phyloP scores from a whole-genome alignment of 2,329 filamentous ascomycete genomes.

The Fusarium decemcellulare region DNA sequence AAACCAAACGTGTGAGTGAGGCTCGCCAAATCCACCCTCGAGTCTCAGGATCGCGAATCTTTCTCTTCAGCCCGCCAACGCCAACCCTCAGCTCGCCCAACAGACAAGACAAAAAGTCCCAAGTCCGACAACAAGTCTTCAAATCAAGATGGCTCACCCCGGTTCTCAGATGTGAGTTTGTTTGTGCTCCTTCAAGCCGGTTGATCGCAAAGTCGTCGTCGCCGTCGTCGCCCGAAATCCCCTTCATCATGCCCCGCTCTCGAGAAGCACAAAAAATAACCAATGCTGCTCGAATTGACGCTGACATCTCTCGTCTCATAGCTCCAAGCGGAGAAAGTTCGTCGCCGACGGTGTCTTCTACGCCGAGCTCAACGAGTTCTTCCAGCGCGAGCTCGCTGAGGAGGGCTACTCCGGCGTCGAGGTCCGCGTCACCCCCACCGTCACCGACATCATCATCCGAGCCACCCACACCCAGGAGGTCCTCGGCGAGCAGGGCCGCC shows the following conservation, averaged over 20 bases:
- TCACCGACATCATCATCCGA: constrained; percentile 99
- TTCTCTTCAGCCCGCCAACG: constrained; percentile 50
- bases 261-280: constrained; percentile 10
- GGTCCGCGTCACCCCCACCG: constrained; percentile 99
- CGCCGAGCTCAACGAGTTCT: constrained; percentile 99
- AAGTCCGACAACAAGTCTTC: constrained; percentile 48
- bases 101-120: constrained; percentile 43
- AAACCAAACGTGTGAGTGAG: constrained; percentile 40
- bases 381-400: constrained; percentile 99
- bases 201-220: constrained; percentile 13
- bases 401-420: constrained; percentile 99
- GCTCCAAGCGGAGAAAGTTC: constrained; percentile 95
- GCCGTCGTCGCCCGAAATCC: constrained; percentile 12
- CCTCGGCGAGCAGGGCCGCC: constrained; percentile 99
- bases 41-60: constrained; percentile 49
- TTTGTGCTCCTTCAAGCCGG: constrained; percentile 4
- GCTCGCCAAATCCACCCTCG: constrained; percentile 45
- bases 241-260: constrained; percentile 22
- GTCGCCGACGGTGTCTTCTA: constrained; percentile 99
- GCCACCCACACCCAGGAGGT: constrained; percentile 99
- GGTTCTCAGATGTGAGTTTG: constrained; percentile 74
- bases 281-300: constrained; percentile 16
- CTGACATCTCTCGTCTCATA: constrained; percentile 55
- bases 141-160: constrained; percentile 71
- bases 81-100: constrained; percentile 55